Evolutionary conservation across 2,329 filamentous ascomycete species (phyloP).

Genomic region (Paraconiothyrium brasiliense): DNA sequence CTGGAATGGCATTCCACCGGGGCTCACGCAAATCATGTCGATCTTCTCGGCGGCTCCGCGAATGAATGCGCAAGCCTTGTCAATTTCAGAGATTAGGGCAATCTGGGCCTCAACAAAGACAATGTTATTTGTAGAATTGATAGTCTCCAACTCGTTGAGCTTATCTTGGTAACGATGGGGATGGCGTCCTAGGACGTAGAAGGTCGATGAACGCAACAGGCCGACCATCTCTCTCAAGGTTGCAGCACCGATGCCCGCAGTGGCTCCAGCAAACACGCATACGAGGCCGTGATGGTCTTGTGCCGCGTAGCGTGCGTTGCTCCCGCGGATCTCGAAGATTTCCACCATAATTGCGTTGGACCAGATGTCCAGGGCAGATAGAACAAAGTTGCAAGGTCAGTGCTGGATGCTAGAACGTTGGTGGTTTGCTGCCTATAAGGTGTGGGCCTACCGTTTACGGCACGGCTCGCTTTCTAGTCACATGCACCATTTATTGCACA

Average conservation of each 20-base stretch:
- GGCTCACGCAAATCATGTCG: conserved; percentile 17
- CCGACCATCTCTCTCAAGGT: conserved; percentile 35
- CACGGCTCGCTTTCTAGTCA: too few relatives aligned
- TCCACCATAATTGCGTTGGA: background rate
- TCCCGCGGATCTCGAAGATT: background rate
- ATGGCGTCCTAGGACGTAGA: conserved; percentile 23
- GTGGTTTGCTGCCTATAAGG: background rate
- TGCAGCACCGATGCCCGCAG: conserved; percentile 33
- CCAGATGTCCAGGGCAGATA: background rate
- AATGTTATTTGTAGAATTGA: conserved; percentile 23
- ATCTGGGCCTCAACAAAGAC: conserved; percentile 40
- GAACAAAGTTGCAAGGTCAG: background rate
- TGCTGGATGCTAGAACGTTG: background rate
- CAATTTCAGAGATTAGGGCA: conserved; percentile 21
- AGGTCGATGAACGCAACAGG: conserved; percentile 20
- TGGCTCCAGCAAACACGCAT: conserved; percentile 25
- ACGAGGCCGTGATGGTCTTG: conserved; percentile 19
- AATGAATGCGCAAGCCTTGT: conserved; percentile 18
- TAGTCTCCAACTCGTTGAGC: conserved; percentile 13
- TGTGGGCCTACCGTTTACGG: too few relatives aligned
- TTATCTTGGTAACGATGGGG: conserved; percentile 15
- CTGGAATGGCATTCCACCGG: conserved; percentile 23
- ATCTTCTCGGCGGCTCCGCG: conserved; percentile 17
- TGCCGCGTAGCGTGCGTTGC: conserved; percentile 21
- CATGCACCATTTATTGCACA: too few relatives aligned